Base-by-base conservation (phyloP, 768 basidiomycete genomes). In the Suillus sp. region DNA sequence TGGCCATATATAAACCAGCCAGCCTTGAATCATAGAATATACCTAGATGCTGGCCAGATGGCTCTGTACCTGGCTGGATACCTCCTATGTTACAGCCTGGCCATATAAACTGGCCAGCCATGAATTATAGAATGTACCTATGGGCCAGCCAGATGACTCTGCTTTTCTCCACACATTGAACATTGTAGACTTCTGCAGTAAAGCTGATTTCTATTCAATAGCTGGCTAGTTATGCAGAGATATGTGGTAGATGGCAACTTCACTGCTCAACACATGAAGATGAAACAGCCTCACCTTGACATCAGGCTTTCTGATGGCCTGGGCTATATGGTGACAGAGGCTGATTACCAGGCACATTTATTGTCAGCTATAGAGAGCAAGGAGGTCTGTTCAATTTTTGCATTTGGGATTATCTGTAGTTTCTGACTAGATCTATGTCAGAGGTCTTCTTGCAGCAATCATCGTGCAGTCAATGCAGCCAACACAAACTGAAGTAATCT, bases 281-380 rank as follows among this genome's bases (percentile, higher is more conserved):
- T 73, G 67, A 67, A 68, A 30, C 61, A 65, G 11, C 67, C 69
- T 1, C 58, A 65, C 2, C 60, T 64, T 8, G 74, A 76, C 67
- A 67, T 76, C 1, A 48, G 55, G 3, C 65, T 78, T 0, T 68
- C 67, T 3, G 67, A 74, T 58, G 75, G 77, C 0, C 64, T 69
- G 11, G 67, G 62, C 0, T 73, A 71, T 37, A 75, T 74, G 72
- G 72, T 74, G 0, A 58, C 56, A 18, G 27, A 57, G 0, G 42
- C 13, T 0, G 20, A n/a, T 4, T 75, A 77, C 57, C 27, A 67
- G 9, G 59, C 57, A 11, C 75, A 75, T 58, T 47, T 77, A 56
- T n/a, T 1, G 2, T 34, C 47, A n/a, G 32, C 62, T 2, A 11
- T 34, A 1, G 53, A 66, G 20, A 40, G 4, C 8, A 64, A 66